phyloP scores from a whole-genome alignment of 176 grass and related monocot species.

The Neostapfia colusana region DNA sequence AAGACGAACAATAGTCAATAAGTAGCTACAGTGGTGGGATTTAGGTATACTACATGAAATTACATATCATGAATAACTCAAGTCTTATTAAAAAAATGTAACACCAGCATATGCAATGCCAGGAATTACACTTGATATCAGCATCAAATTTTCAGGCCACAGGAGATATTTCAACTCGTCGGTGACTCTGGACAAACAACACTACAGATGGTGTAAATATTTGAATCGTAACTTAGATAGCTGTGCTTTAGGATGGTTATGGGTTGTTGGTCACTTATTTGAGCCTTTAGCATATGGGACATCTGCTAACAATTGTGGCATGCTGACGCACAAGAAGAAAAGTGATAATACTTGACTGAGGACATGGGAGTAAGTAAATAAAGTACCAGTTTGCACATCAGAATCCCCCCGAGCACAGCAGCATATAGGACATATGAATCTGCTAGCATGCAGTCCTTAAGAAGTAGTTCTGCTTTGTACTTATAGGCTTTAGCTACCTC shows the following conservation, averaged over 20 bases:
- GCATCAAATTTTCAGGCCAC: not conserved
- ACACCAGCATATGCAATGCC: not conserved
- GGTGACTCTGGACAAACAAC: slow-evolving; percentile 11
- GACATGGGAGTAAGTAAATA: slow-evolving; percentile 5
- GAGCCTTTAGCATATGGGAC: not conserved
- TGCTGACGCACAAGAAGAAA: not conserved
- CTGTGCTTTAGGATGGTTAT: not conserved
- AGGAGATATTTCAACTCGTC: not conserved
- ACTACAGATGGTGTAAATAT: not conserved
- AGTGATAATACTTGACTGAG: slow-evolving; percentile 1
- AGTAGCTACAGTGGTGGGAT: not conserved
- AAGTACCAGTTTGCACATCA: slow-evolving; percentile 92
- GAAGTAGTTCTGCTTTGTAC: slow-evolving; percentile 61
- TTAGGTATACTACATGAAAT: not conserved
- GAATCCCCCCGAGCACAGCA: slow-evolving; percentile 59
- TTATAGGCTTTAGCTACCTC: slow-evolving; percentile 62
- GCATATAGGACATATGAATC: slow-evolving; percentile 72
- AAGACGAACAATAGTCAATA: slow-evolving; percentile 31
- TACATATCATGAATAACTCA: not conserved
- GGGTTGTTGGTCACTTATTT: not conserved
- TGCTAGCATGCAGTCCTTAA: slow-evolving; percentile 76
- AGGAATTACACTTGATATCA: not conserved
- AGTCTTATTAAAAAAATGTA: not conserved
- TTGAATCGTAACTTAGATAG: not conserved
- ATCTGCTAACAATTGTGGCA: not conserved